Base-by-base conservation (phyloP, 1,284 basidiomycete genomes). In the Fomitiporia mediterranea region DNA sequence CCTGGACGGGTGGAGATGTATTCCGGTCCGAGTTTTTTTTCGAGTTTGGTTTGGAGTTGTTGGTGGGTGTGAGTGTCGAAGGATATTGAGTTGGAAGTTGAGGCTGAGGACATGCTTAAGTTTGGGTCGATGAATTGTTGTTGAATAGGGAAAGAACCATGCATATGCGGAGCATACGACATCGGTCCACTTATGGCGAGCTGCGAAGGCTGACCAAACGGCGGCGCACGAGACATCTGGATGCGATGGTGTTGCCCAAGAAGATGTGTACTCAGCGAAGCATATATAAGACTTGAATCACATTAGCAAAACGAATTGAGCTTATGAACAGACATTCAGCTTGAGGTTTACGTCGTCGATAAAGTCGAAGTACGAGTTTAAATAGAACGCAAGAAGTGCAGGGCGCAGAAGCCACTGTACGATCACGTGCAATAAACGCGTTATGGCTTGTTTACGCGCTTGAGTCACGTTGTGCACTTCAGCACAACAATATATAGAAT, bases 21-120 rank as follows among this genome's bases (percentile, higher is more conserved):
- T 72, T 98, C 96, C 2, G 96, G 96, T 0, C 96, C 96, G 3
- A 99, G 83, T 63, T 89, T 90, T 72, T 86, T 86, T 65, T 90
- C 80, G 27, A 99, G 77, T 67, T 94, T 91, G 17, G 81, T 83
- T 67, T 97, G 92, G 11, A 98, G 72, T 0, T 78, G 72, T 1
- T 87, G 86, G 35, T 94, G 80, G 65, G 82, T 83, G 60, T 77
- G 73, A 2, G 82, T 77, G 0, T 83, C 80, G 57, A 83, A 77
- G 0, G 80, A 76, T 34, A 83, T 68, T 17, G 76, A 71, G 60
- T 68, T 66, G 21, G 6, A 27, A 32, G 74, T 73, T 15, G 70
- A 70, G 1, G 74, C 68, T 11, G 61, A 58, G 15, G 61, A 35
- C 44, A 43, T 44, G 13, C 9, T 38, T 28, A 57, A 47, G 42